These are phyloP conservation scores for Ophiocordyceps camponoti-saundersi DNA, from an alignment of 2,329 filamentous ascomycete genomes.

Conservation along the genomic window DNA sequence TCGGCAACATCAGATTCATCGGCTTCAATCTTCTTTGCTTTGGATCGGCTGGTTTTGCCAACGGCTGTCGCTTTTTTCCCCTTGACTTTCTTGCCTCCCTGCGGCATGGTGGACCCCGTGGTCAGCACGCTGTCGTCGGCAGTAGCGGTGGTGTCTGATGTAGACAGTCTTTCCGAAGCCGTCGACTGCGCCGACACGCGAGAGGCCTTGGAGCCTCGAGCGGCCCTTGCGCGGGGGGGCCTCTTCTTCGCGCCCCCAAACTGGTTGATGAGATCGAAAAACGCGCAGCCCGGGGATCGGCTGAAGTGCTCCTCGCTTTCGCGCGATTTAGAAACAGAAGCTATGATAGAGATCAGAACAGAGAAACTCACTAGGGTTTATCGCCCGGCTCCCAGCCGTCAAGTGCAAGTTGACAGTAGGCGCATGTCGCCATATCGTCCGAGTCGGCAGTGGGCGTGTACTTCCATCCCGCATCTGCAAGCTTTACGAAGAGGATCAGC, in stretches of 20 bases:
- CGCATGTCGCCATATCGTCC: slow-evolving; percentile 79
- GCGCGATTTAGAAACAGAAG: slow-evolving; percentile 7
- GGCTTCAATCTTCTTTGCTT: slow-evolving; percentile 32
- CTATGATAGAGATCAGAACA: background rate
- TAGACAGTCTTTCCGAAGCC: slow-evolving; percentile 30
- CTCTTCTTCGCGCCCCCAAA: slow-evolving; percentile 38
- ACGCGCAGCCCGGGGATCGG: slow-evolving; percentile 63
- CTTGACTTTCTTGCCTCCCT: slow-evolving; percentile 38
- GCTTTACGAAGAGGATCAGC: slow-evolving; percentile 26
- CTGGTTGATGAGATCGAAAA: slow-evolving; percentile 54
- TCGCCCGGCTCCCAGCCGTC: slow-evolving; percentile 93
- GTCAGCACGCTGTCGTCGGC: slow-evolving; percentile 43
- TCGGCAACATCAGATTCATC: slow-evolving; percentile 7
- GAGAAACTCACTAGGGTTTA: slow-evolving; percentile 56
- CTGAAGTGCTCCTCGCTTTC: slow-evolving; percentile 68
- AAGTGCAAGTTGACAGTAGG: slow-evolving; percentile 76
- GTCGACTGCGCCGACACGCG: slow-evolving; percentile 44
- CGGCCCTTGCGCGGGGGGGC: slow-evolving; percentile 33
- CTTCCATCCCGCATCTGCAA: slow-evolving; percentile 86
- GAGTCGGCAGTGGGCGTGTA: slow-evolving; percentile 73
- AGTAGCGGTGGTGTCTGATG: slow-evolving; percentile 29
- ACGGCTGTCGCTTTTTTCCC: slow-evolving; percentile 34
- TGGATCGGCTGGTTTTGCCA: slow-evolving; percentile 21
- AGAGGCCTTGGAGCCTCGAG: slow-evolving; percentile 49
- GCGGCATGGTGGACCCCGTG: slow-evolving; percentile 40